phyloP scores from a whole-genome alignment of 192 early-diverging fungal genomes.

The Cetraspora pellucida region DNA sequence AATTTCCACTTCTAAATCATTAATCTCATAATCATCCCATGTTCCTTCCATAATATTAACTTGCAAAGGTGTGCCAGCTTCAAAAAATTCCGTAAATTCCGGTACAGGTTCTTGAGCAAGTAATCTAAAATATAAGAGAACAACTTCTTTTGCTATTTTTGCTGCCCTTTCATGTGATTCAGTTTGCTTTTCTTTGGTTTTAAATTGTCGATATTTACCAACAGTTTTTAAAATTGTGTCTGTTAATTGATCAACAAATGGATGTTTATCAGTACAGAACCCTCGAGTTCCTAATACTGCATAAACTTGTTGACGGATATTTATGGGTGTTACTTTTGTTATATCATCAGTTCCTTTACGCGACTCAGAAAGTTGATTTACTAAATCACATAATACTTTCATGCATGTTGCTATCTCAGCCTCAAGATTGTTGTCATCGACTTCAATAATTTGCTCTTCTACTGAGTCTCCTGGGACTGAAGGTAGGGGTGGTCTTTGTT shows the following conservation, averaged over 20 bases:
- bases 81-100: background rate
- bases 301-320: constrained; percentile 20
- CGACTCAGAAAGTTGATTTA: background rate
- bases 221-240: background rate
- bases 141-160: background rate
- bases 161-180: background rate
- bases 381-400: background rate
- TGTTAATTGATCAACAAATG: background rate
- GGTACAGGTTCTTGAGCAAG: constrained; percentile 12
- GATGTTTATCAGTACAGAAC: background rate
- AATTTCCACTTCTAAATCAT: too few relatives aligned
- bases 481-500: background rate
- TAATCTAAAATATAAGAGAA: constrained; percentile 10
- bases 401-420: background rate
- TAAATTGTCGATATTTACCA: background rate
- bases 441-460: too few relatives aligned
- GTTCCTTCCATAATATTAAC: too few relatives aligned
- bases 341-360: background rate
- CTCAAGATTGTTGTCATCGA: background rate
- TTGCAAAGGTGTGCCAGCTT: too few relatives aligned
- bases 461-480: too few relatives aligned
- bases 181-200: background rate
- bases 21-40: too few relatives aligned
- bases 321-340: background rate
- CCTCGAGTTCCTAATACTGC: background rate